Percentiles rank a stretch among this genome's conserved stretches.
Evolutionary conservation across 495 filamentous ascomycete genomes (phyloP).

Genomic region (Apiosordaria backusii): DNA sequence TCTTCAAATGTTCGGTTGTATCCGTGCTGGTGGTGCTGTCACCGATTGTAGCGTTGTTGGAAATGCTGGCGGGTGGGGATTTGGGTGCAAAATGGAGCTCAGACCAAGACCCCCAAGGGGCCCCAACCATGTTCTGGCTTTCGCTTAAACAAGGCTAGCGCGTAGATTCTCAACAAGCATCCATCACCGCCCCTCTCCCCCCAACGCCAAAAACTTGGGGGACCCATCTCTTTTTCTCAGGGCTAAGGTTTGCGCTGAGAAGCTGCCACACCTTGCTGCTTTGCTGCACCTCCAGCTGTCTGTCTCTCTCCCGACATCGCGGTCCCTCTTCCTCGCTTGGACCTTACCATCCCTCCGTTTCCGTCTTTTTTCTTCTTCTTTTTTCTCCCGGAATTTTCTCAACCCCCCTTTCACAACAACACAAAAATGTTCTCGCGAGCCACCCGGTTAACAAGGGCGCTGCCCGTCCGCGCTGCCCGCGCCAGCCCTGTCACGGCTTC

Average conservation of each 20-base stretch:
- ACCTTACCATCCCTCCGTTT: background rate
- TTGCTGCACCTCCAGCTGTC: background rate
- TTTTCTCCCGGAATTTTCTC: background rate
- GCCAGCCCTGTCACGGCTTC: constrained; percentile 43
- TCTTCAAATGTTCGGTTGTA: background rate
- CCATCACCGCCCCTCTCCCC: constrained; percentile 19
- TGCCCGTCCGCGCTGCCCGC: constrained; percentile 40
- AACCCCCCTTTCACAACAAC: constrained; percentile 12
- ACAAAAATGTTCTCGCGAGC: constrained; percentile 53
- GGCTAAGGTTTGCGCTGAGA: constrained; percentile 5
- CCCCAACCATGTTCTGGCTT: constrained; percentile 14
- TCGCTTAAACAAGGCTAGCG: constrained; percentile 21
- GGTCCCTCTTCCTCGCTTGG: background rate
- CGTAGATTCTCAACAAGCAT: constrained; percentile 26
- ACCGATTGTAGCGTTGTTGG: background rate
- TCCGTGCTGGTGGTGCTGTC: background rate
- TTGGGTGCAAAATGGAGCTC: background rate
- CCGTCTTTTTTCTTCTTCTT: background rate
- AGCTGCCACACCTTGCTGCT: background rate
- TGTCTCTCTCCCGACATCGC: constrained; percentile 2
- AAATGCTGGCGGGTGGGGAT: background rate
- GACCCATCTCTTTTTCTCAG: constrained; percentile 18
- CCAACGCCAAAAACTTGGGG: constrained; percentile 28
- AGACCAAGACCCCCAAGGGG: too few relatives aligned
- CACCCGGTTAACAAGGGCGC: constrained; percentile 45